Percentiles rank a stretch among this genome's conserved stretches.
These are phyloP conservation scores for Marchantia polymorpha DNA, from an alignment of 225 moss, liverwort and hornwort genomes.

Conservation along the genomic window DNA sequence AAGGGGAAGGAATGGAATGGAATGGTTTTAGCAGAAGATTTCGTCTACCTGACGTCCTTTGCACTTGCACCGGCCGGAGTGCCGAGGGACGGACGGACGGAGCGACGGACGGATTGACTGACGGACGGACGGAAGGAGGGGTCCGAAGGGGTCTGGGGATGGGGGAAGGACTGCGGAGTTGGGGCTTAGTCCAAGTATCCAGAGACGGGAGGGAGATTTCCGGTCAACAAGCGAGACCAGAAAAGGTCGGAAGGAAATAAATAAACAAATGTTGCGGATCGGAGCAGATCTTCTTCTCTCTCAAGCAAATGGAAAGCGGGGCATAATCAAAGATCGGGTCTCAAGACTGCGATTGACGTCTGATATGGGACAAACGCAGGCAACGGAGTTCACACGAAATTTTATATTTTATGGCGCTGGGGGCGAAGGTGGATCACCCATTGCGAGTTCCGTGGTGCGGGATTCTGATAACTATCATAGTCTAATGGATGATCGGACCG, in stretches of 20 bases:
- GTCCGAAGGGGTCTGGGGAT: too few relatives aligned
- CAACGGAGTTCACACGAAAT: not conserved
- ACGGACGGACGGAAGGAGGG: too few relatives aligned
- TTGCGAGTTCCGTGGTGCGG: not conserved
- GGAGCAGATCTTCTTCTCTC: not conserved
- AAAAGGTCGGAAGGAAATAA: not conserved
- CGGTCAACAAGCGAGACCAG: not conserved
- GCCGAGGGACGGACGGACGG: too few relatives aligned
- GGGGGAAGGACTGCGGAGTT: not conserved
- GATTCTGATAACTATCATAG: constrained; percentile 5
- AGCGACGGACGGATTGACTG: too few relatives aligned
- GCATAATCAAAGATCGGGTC: not conserved
- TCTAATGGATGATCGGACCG: constrained; percentile 10
- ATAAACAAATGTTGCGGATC: not conserved
- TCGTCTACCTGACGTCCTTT: too few relatives aligned
- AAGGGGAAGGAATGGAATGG: too few relatives aligned
- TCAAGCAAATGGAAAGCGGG: not conserved
- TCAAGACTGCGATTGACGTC: not conserved
- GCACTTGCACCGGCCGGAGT: too few relatives aligned
- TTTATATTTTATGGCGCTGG: not conserved
- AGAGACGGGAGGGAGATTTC: not conserved
- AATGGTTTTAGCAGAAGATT: too few relatives aligned
- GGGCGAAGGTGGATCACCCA: constrained; percentile 6
- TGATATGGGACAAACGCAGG: not conserved
- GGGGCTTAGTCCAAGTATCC: not conserved